Base-by-base conservation (phyloP, 2,329 filamentous ascomycete species). In the Fusarium sp. region DNA sequence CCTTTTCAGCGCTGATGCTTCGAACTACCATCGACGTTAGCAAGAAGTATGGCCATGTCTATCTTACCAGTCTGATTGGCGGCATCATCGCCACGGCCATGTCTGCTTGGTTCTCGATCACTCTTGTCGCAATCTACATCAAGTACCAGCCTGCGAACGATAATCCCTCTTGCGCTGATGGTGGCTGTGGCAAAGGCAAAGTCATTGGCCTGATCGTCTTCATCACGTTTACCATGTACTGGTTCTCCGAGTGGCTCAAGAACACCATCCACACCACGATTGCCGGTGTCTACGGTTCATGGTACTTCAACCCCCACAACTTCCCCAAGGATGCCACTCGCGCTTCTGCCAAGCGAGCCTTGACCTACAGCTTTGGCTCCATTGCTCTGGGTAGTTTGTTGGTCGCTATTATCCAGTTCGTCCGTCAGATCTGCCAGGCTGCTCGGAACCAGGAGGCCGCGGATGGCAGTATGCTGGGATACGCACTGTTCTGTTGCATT, bases 201-300 rank as follows among this genome's bases (percentile, higher is more conserved):
- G 93, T 98, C 48, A 95, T 95, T 68, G 95, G 95, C 0, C 83
- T 98, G 35, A 85, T 97, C 10, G 93, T 92, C 24, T 98, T 97
- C 80, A 89, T 95, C 74, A 97, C 95, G 0, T 98, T 98, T 78
- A 92, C 95, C 59, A 93, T 91, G 83, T 98, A 97, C 83, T 98
- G 95, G 95, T 91, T 97, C 72, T 92, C 93, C 4, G 95, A 98
- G 81, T 95, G 93, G 88, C 85, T 98, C 76, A 98, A 98, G 85
- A 97, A 97, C 82, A 95, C 93, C 1, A 93, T 97, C 51, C 95
- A 98, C 80, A 92, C 92, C 5, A 95, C 91, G 30, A 92, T 97
- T 65, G 93, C 94, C 0, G 95, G 95, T 1, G 91, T 97, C 1
- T 98, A 97, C 77, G 95, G 94, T 3, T 92, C 92, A 1, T 98